These are phyloP conservation scores for Astrephomene gubernaculifera DNA, from an alignment of 139 green algal genomes.

Conservation along the genomic window DNA sequence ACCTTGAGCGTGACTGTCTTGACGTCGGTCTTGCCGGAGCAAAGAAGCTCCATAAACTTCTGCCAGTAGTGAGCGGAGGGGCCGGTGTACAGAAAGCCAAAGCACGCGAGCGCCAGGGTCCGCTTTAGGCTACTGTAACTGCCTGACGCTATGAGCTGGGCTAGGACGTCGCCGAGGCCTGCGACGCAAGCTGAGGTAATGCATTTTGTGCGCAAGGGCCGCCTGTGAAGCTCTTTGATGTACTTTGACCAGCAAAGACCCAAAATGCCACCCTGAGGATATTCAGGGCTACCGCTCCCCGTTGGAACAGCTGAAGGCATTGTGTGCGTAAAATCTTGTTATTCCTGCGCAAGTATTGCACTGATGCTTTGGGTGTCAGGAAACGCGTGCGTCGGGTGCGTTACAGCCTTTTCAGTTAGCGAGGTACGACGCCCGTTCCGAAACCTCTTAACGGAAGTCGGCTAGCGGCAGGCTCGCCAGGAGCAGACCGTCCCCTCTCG, in stretches of 20 bases:
- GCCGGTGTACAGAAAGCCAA: constrained; percentile 68
- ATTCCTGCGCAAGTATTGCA: too few relatives aligned
- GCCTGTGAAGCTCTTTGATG: constrained; percentile 57
- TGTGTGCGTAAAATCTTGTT: too few relatives aligned
- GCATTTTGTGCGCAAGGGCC: constrained; percentile 66
- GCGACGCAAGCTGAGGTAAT: constrained; percentile 64
- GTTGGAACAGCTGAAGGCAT: too few relatives aligned
- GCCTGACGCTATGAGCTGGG: constrained; percentile 47
- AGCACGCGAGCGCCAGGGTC: constrained; percentile 64
- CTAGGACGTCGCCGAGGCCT: constrained; percentile 66
- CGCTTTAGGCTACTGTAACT: constrained; percentile 49
- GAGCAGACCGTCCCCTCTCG: too few relatives aligned
- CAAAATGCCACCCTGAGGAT: background rate
- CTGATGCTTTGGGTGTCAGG: too few relatives aligned
- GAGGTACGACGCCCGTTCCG: too few relatives aligned
- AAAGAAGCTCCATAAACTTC: constrained; percentile 59
- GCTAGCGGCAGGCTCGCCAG: too few relatives aligned
- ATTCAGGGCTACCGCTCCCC: too few relatives aligned
- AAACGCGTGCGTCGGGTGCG: too few relatives aligned
- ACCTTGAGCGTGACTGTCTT: constrained; percentile 69
- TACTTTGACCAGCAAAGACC: constrained; percentile 50
- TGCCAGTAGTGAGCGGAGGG: constrained; percentile 78
- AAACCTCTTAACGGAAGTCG: too few relatives aligned
- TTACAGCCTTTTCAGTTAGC: too few relatives aligned
- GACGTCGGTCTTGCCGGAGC: constrained; percentile 65